phyloP scores from a whole-genome alignment of 2,329 filamentous ascomycete species.

The Mariannaea elegans region DNA sequence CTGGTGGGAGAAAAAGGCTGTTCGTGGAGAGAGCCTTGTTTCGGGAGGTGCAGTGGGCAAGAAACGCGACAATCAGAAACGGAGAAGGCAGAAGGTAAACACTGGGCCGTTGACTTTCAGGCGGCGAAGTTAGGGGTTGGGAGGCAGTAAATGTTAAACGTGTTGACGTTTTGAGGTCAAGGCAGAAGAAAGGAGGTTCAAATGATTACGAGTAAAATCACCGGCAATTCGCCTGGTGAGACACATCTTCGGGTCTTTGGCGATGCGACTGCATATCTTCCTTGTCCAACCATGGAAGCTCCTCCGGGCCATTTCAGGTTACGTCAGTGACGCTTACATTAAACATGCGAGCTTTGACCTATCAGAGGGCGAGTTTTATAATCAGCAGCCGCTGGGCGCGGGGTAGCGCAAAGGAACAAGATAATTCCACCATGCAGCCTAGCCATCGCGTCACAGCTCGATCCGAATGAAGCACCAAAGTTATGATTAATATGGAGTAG shows the following conservation, averaged over 20 bases:
- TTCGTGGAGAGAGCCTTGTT: too few relatives aligned
- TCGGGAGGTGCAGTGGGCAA: too few relatives aligned
- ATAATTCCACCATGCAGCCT: conserved; percentile 29
- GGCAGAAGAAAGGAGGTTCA: neutral
- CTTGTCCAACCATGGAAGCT: neutral
- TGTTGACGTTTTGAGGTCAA: neutral
- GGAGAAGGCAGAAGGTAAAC: neutral
- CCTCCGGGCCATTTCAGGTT: neutral
- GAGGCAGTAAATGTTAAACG: neutral
- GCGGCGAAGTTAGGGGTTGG: too few relatives aligned
- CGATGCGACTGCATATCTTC: neutral
- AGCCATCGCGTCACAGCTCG: conserved; percentile 31
- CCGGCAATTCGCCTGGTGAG: neutral
- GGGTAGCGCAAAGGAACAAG: conserved; percentile 26
- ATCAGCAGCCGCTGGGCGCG: conserved; percentile 14
- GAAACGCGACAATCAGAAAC: neutral
- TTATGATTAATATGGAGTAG: too few relatives aligned
- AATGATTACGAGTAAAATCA: conserved; percentile 7
- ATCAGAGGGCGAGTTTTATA: conserved; percentile 39
- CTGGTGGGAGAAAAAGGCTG: neutral
- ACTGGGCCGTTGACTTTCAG: neutral
- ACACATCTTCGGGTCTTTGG: neutral
- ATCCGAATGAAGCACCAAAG: too few relatives aligned
- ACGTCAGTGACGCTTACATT: conserved; percentile 34
- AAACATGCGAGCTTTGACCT: conserved; percentile 27